Conservation (phyloP, 345 rosid genomes). For the Bruguiera parviflora region DNA sequence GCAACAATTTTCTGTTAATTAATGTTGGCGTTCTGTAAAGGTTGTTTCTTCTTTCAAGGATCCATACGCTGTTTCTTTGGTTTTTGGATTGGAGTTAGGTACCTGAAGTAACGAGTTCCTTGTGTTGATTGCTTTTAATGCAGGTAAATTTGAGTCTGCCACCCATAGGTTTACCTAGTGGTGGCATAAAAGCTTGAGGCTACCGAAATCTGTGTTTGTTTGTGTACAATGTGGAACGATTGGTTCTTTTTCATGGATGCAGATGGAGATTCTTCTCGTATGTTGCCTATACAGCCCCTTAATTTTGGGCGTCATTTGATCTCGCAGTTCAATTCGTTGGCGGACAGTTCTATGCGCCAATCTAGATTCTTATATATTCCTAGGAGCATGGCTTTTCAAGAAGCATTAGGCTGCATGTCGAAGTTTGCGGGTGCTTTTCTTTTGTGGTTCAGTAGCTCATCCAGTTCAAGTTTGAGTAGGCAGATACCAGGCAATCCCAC, state of each 20-base stretch:
- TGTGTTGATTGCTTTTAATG: neutral
- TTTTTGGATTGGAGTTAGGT: neutral
- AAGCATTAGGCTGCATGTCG: slow-evolving; percentile 56
- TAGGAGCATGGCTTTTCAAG: slow-evolving; percentile 47
- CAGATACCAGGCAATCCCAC: slow-evolving; percentile 32
- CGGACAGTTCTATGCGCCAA: slow-evolving; percentile 29
- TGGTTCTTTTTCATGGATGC: slow-evolving; percentile 48
- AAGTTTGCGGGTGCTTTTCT: slow-evolving; percentile 57
- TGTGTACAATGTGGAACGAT: slow-evolving; percentile 36
- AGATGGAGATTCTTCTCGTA: slow-evolving; percentile 39
- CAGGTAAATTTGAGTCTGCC: slow-evolving; percentile 1
- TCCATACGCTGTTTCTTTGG: neutral
- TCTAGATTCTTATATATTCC: slow-evolving; percentile 39
- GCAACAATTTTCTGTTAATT: too few relatives aligned
- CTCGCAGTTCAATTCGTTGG: slow-evolving; percentile 30
- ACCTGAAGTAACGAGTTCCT: neutral
- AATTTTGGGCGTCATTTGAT: slow-evolving; percentile 40
- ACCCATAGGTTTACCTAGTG: neutral
- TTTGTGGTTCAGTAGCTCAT: slow-evolving; percentile 47
- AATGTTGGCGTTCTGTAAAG: too few relatives aligned
- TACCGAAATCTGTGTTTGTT: slow-evolving; percentile 16
- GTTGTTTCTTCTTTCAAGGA: too few relatives aligned
- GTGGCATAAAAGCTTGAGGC: slow-evolving; percentile 6
- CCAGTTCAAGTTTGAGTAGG: slow-evolving; percentile 42
- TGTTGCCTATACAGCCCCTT: slow-evolving; percentile 48